phyloP scores from a whole-genome alignment of 2,329 filamentous ascomycete species.

The Neocucurbitaria cava region DNA sequence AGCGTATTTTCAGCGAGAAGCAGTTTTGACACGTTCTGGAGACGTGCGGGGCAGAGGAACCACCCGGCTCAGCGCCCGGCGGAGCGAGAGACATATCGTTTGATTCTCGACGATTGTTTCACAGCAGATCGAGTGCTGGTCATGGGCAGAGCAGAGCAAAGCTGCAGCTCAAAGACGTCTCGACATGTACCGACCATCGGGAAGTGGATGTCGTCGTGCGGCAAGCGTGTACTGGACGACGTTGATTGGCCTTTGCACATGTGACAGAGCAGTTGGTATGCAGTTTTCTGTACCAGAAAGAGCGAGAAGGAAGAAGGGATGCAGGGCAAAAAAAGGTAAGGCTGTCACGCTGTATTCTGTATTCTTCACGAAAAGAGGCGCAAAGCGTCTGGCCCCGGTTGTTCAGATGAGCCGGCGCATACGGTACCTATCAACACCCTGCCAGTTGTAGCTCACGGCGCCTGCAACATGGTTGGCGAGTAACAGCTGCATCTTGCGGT shows the following conservation, averaged over 20 bases:
- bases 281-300: background rate
- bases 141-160: background rate
- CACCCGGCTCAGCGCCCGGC: conserved; percentile 12
- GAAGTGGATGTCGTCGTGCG: background rate
- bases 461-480: background rate
- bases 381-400: background rate
- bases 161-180: background rate
- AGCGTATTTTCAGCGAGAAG: conserved; percentile 41
- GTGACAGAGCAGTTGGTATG: background rate
- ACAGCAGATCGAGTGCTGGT: background rate
- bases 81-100: conserved; percentile 20
- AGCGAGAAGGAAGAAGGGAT: background rate
- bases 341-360: background rate
- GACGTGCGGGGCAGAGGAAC: conserved; percentile 20
- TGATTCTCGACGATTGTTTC: background rate
- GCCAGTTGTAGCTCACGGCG: background rate
- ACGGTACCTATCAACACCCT: background rate
- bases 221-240: background rate
- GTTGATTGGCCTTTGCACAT: background rate
- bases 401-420: background rate
- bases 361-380: background rate
- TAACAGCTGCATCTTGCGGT: background rate
- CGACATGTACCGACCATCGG: background rate
- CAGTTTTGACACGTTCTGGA: conserved; percentile 46
- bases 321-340: background rate